Evolutionary conservation across 495 filamentous ascomycete genomes (phyloP).

Genomic region (Neurospora intermedia): DNA sequence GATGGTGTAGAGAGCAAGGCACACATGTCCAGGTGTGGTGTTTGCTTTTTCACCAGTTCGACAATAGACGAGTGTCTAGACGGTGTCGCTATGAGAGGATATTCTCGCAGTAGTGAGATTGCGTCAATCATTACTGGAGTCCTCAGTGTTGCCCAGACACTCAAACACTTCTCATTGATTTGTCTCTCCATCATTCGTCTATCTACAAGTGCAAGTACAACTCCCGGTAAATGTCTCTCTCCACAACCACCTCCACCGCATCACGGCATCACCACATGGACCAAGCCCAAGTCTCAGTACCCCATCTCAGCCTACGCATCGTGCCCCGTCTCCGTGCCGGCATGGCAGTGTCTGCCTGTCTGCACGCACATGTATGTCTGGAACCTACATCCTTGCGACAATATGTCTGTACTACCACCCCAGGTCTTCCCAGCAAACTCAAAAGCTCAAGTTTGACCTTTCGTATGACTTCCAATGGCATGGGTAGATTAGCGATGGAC

Average conservation of each 20-base stretch:
- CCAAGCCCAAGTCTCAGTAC: not conserved
- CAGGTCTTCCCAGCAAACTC: not conserved
- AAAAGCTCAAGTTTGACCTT: not conserved
- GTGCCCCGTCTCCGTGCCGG: not conserved
- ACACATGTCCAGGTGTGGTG: not conserved
- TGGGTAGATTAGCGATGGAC: not conserved
- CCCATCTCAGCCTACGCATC: not conserved
- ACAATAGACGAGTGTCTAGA: not conserved
- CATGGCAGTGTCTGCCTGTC: not conserved
- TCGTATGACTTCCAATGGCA: not conserved
- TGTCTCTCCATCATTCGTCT: not conserved
- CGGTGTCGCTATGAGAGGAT: not conserved
- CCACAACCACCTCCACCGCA: not conserved
- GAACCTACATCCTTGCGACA: not conserved
- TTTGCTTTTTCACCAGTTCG: not conserved
- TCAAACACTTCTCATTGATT: not conserved
- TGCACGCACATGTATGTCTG: not conserved
- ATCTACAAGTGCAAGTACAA: not conserved
- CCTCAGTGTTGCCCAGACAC: not conserved
- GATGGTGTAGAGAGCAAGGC: not conserved
- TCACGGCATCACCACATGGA: not conserved
- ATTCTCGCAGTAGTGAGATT: not conserved
- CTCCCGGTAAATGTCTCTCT: not conserved
- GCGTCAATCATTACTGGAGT: not conserved
- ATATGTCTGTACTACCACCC: not conserved